A percentile compares a stretch with the other conserved stretches of the same genome.
These are phyloP conservation scores for Chalaropsis ovoidea DNA, from an alignment of 2,329 filamentous ascomycete genomes.

Conservation along the genomic window DNA sequence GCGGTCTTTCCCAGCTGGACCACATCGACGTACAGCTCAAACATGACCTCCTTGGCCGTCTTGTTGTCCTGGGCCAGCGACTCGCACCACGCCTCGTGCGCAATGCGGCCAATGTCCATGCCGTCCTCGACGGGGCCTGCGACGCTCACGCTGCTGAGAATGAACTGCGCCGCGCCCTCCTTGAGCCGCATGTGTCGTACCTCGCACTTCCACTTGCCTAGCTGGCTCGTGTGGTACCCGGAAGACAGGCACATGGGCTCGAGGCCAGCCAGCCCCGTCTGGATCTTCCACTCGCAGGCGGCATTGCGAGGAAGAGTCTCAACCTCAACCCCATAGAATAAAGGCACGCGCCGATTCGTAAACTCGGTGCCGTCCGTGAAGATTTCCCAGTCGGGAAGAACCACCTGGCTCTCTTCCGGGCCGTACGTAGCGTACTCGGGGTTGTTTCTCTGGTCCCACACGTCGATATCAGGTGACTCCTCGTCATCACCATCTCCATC, in stretches of 20 bases:
- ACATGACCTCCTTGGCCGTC: slow-evolving; percentile 16
- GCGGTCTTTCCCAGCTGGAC: slow-evolving; percentile 28
- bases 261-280: slow-evolving; percentile 45
- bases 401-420: slow-evolving; percentile 28
- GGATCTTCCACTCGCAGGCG: slow-evolving; percentile 73
- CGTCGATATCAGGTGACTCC: slow-evolving; percentile 46
- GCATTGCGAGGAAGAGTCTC: slow-evolving; percentile 63
- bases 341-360: slow-evolving; percentile 41
- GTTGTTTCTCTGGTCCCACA: slow-evolving; percentile 58
- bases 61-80: slow-evolving; percentile 29
- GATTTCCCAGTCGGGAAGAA: slow-evolving; percentile 44
- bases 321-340: slow-evolving; percentile 66
- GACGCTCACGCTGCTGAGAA: slow-evolving; percentile 17
- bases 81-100: slow-evolving; percentile 26
- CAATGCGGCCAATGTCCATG: slow-evolving; percentile 22
- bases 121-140: slow-evolving; percentile 18
- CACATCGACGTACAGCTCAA: slow-evolving; percentile 32
- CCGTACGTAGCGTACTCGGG: slow-evolving; percentile 39
- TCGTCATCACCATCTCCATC: slow-evolving; percentile 43
- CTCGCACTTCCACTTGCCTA: slow-evolving; percentile 19
- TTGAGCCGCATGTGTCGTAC: slow-evolving; percentile 21
- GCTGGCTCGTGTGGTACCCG: slow-evolving; percentile 12
- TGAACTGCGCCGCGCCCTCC: slow-evolving; percentile 19
- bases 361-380: slow-evolving; percentile 35
- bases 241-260: slow-evolving; percentile 21